Base-by-base conservation (phyloP, 1,284 basidiomycete genomes). In the Leccinum huronense region DNA sequence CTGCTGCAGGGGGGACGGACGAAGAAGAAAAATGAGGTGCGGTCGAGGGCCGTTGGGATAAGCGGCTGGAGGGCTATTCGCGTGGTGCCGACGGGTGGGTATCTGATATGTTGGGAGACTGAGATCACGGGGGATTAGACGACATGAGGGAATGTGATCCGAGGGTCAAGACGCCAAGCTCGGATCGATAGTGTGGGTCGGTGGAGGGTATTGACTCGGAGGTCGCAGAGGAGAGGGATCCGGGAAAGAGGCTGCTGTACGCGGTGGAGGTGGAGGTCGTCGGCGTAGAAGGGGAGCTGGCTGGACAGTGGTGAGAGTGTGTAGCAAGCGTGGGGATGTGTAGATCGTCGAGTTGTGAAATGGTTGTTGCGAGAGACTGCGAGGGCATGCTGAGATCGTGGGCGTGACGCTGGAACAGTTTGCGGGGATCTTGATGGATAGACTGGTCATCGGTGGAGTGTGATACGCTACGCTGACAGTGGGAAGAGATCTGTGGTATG, bases 201-300 rank as follows among this genome's bases (percentile, higher is more conserved):
- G 65, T 13, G 14, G 55, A 60, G 6, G 68, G 65, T 0, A 34
- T 33, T 0, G 73, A 75, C 16, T 75, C 74, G 58, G 74, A 76
- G 0, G 74, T 69, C 7, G 65, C 64, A 16, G 69, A 75, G 2
- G 73, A 73, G 9, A 67, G 62, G 0, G 73, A 71, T 4, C 62
- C 59, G 0, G 64, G 63, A 14, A 76, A 66, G 1, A 63, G 58
- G 36, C 65, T 73, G 42, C 64, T 72, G 58, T 65, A 58, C 2
- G 34, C 67, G 1, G 69, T 75, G 8, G 73, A 75, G 1, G 73
- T 65, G 0, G 73, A 72, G 1, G 70, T 75, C 56, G 68, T 60
- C 1, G 72, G 74, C 0, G 74, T 75, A 1, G 74, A 75, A 0
- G 73, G 69, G 10, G 66, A 1, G 38, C 73, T 73, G 0, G 66